Evolutionary conservation across 176 grass and related monocot species (phyloP).

Genomic region (Musa troglodytarum): DNA sequence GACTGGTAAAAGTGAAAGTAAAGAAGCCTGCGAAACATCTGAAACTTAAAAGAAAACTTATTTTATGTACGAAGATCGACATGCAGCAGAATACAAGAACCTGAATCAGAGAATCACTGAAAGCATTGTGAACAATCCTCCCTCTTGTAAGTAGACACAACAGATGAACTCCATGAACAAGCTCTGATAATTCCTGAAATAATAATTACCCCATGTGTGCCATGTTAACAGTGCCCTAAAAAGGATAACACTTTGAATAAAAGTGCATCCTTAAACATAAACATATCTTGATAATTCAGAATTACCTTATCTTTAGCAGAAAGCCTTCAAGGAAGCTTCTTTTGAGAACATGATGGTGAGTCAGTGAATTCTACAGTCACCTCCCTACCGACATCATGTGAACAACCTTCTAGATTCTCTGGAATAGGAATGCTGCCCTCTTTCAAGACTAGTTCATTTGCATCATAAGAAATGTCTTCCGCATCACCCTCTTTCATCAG

Average conservation of each 20-base stretch:
- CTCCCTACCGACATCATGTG: constrained; percentile 42
- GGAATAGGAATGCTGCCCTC: constrained; percentile 48
- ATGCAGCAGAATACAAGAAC: constrained; percentile 28
- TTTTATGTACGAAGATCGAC: constrained; percentile 7
- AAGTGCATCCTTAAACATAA: background rate
- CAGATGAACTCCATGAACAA: constrained; percentile 82
- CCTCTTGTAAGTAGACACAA: constrained; percentile 87
- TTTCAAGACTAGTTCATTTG: constrained; percentile 76
- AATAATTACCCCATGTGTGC: background rate
- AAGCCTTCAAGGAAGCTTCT: constrained; percentile 48
- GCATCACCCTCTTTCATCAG: constrained; percentile 8
- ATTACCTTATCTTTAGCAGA: constrained; percentile 74
- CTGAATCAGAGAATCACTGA: constrained; percentile 87
- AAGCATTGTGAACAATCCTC: constrained; percentile 69
- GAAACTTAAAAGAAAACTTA: constrained; percentile 15
- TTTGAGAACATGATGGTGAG: constrained; percentile 41
- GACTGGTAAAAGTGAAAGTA: constrained; percentile 78
- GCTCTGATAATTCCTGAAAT: constrained; percentile 76
- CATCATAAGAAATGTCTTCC: constrained; percentile 12
- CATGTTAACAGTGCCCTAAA: constrained; percentile 4
- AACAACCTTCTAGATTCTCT: constrained; percentile 33
- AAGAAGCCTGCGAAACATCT: constrained; percentile 52
- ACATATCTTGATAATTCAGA: background rate
- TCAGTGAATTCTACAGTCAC: constrained; percentile 79
- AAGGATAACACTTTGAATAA: background rate